A percentile compares a stretch with the other conserved stretches of the same genome.
These are phyloP conservation scores for Chlamydomonas sphaeroides DNA, from an alignment of 139 green algal species.

Conservation along the genomic window DNA sequence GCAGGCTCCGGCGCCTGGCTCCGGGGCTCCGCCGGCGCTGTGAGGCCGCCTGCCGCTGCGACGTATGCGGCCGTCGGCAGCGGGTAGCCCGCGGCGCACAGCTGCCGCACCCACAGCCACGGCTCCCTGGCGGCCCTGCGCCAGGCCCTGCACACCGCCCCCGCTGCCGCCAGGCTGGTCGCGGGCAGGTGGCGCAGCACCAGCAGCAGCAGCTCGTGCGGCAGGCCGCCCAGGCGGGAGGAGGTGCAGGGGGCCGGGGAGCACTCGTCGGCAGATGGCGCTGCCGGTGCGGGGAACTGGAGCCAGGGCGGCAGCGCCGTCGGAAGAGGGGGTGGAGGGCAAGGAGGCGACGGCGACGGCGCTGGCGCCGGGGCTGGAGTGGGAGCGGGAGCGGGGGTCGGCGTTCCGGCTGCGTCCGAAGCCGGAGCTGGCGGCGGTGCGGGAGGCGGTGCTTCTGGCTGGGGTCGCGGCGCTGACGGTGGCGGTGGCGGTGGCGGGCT, in stretches of 20 bases:
- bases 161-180: constrained; percentile 2
- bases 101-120: constrained; percentile 39
- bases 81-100: constrained; percentile 1
- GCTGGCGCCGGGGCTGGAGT: not conserved
- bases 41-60: no score
- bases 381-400: not conserved
- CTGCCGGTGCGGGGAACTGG: not conserved
- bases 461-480: not conserved
- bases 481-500: not conserved
- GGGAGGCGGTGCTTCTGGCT: not conserved
- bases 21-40: not conserved
- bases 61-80: not conserved
- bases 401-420: not conserved
- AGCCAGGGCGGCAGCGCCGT: not conserved
- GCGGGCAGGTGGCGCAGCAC: constrained; percentile 21
- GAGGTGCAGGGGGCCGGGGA: not conserved
- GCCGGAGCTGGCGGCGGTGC: not conserved
- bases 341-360: not conserved
- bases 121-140: constrained; percentile 16
- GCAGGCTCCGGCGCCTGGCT: not conserved
- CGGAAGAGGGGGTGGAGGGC: not conserved
- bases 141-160: constrained; percentile 5
- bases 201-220: constrained; percentile 3
- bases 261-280: no score
- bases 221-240: not conserved